These are phyloP conservation scores for Bromus sterilis DNA, from an alignment of 176 grass and related monocot species.

Conservation along the genomic window DNA sequence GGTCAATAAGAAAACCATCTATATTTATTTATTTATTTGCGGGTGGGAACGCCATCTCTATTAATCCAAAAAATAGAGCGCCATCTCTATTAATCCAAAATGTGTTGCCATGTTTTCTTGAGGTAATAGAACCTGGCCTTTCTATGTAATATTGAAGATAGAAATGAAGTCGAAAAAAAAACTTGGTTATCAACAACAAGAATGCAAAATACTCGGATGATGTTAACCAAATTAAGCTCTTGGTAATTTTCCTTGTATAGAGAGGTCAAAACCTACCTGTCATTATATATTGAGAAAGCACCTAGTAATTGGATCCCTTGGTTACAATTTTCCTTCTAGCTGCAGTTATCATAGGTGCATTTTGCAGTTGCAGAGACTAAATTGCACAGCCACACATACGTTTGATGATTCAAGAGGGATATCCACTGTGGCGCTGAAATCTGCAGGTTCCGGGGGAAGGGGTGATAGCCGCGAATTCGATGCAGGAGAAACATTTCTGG, in stretches of 20 bases:
- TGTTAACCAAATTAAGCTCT: too few species aligned
- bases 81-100: background rate
- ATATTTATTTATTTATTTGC: too few species aligned
- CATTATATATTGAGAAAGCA: conserved; percentile 5
- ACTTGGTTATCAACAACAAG: too few species aligned
- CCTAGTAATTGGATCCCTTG: background rate
- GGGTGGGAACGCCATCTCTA: too few species aligned
- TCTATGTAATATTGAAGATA: too few species aligned
- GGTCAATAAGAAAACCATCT: background rate
- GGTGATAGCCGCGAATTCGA: conserved; percentile 88
- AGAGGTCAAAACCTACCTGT: too few species aligned
- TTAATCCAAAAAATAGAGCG: too few species aligned
- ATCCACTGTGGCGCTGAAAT: conserved; percentile 65
- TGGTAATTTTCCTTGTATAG: too few species aligned
- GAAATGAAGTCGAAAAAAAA: too few species aligned
- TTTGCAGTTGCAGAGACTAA: background rate
- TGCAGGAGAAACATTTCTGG: conserved; percentile 49
- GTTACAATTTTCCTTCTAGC: background rate
- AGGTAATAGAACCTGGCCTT: too few species aligned
- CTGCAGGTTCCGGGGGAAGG: conserved; percentile 75
- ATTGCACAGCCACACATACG: conserved; percentile 27
- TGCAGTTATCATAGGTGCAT: background rate
- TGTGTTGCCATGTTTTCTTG: too few species aligned
- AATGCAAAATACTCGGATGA: too few species aligned
- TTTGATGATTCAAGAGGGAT: conserved; percentile 86